Conservation (phyloP, 352 stramenopile species). For the Phytophthora syringae region DNA sequence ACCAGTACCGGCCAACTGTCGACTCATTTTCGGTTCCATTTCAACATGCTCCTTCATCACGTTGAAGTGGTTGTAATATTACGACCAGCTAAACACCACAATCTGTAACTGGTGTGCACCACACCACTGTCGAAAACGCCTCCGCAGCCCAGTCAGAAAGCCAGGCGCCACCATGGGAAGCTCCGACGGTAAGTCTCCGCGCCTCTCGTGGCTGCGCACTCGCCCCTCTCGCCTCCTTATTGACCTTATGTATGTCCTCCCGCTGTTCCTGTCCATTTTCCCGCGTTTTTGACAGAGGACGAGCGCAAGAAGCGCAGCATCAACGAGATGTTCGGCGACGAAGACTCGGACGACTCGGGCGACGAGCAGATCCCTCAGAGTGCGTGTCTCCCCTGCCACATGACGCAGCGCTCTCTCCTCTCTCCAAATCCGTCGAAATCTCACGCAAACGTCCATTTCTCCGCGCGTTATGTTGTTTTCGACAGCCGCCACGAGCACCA, state of each 20-base stretch:
- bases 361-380: slow-evolving; percentile 62
- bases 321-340: slow-evolving; percentile 90
- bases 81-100: neutral
- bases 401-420: neutral
- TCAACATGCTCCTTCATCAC: too few relatives aligned
- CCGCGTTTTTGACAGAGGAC: slow-evolving; percentile 48
- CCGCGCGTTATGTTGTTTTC: slow-evolving; percentile 9
- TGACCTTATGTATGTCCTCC: neutral
- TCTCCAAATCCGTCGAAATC: neutral
- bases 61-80: neutral
- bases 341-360: slow-evolving; percentile 79
- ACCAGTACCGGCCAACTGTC: neutral
- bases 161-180: slow-evolving; percentile 42
- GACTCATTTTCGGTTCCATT: neutral
- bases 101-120: neutral
- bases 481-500: slow-evolving; percentile 48
- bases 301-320: slow-evolving; percentile 87
- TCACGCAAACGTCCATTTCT: slow-evolving; percentile 6
- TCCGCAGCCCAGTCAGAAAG: slow-evolving; percentile 7
- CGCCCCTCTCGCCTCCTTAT: neutral
- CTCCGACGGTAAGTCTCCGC: slow-evolving; percentile 59
- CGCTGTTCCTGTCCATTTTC: neutral
- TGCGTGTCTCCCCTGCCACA: slow-evolving; percentile 22
- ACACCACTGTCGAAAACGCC: slow-evolving; percentile 2
- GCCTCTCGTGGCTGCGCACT: neutral